A percentile compares a stretch with the other conserved stretches of the same genome.
Evolutionary conservation across 108 stramenopile genomes (phyloP).

Genomic region (Nitzschia sp.): DNA sequence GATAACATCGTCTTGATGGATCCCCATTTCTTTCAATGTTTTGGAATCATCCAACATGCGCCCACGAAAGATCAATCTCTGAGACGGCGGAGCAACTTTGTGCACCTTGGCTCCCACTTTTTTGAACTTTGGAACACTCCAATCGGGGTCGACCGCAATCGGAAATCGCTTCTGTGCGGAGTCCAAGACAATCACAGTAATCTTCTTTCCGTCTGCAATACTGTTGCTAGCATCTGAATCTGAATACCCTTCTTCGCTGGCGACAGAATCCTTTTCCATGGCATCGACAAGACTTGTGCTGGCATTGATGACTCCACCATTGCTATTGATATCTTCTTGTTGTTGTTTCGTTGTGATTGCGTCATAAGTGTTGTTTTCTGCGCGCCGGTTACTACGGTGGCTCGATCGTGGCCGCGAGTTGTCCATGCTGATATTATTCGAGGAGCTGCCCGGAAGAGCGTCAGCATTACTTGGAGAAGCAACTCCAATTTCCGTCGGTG

Average conservation of each 20-base stretch:
- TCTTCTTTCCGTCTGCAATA: constrained; percentile 4
- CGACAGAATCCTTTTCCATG: constrained; percentile 15
- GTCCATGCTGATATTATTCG: neutral
- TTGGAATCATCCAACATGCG: constrained; percentile 57
- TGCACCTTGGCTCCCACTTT: constrained; percentile 42
- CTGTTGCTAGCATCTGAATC: neutral
- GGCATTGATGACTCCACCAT: neutral
- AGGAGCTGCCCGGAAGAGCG: no score
- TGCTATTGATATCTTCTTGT: neutral
- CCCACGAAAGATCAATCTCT: constrained; percentile 78
- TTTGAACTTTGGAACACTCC: constrained; percentile 65
- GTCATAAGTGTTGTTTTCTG: neutral
- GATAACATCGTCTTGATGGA: constrained; percentile 52
- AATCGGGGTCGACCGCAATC: constrained; percentile 44
- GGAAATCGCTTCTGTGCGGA: constrained; percentile 68
- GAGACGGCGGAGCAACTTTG: constrained; percentile 61
- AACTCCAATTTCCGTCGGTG: neutral
- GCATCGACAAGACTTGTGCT: neutral
- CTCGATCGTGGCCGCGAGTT: neutral
- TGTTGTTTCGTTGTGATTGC: neutral
- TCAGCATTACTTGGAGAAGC: neutral
- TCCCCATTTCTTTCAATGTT: constrained; percentile 47
- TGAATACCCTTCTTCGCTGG: constrained; percentile 17
- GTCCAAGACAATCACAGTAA: constrained; percentile 64
- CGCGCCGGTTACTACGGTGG: neutral